These are phyloP conservation scores for Dianthus caryophyllus DNA, from an alignment of 148 eudicot genomes.

Conservation along the genomic window DNA sequence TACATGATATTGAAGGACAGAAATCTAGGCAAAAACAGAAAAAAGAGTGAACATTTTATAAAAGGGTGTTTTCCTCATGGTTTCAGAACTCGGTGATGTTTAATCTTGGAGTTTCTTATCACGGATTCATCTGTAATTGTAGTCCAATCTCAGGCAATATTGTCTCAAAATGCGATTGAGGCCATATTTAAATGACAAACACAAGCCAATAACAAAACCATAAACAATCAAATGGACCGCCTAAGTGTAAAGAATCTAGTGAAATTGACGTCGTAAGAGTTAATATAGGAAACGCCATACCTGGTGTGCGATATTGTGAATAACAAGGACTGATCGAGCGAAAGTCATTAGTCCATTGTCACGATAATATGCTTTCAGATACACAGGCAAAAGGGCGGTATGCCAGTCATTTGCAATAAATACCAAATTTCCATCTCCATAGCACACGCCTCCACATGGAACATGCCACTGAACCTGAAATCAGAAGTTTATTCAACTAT, in stretches of 20 bases:
- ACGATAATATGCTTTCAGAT: conserved; percentile 93
- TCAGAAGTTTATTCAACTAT: background rate
- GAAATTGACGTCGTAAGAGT: background rate
- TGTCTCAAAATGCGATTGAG: too few species aligned
- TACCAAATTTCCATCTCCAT: conserved; percentile 96
- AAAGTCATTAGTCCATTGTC: conserved; percentile 79
- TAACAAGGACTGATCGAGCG: conserved; percentile 82
- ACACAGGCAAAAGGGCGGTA: conserved; percentile 89
- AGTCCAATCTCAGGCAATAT: too few species aligned
- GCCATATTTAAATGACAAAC: too few species aligned
- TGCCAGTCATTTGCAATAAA: conserved; percentile 99
- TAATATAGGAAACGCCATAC: conserved; percentile 31
- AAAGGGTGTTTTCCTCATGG: background rate
- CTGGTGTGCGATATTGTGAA: conserved; percentile 98
- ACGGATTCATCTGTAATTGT: too few species aligned
- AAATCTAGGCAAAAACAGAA: background rate
- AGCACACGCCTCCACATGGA: conserved; percentile 95
- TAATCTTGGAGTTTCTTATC: too few species aligned
- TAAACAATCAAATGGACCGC: background rate
- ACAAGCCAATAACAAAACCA: too few species aligned
- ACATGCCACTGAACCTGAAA: conserved; percentile 96
- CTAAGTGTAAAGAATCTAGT: too few species aligned
- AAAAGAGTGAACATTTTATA: background rate
- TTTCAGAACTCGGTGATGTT: too few species aligned
- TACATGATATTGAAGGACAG: background rate